Base-by-base conservation (phyloP, 1,284 basidiomycete species). In the Heterobasidion occidentale region DNA sequence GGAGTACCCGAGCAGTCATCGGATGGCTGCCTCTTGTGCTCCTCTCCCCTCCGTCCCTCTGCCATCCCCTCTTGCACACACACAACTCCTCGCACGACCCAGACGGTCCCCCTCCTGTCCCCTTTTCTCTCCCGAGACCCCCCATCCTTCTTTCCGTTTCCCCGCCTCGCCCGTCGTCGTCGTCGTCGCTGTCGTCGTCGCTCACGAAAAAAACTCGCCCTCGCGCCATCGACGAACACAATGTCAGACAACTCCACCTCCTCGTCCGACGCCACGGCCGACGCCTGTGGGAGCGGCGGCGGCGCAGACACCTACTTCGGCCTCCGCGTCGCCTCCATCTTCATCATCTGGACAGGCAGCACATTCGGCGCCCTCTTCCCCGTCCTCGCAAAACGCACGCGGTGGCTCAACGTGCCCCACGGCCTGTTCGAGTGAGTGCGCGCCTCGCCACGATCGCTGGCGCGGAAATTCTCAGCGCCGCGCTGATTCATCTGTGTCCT, bases 241-340 rank as follows among this genome's bases (percentile, higher is more conserved):
- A 42, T 42, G 38, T 42, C 38, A 3, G 38, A 42, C 34, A 36
- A 36, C 36, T n/a, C 50, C 8, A 51, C 50, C n/a, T 17, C 50
- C 36, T 38, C 50, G 14, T 12, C 50, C 35, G 35, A 7, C 20
- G 12, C n/a, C 20, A 14, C 56, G 1, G 35, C 11, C 35, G 38
- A 36, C 20, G 49, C 52, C 54, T 67, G 66, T 27, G 64, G 62
- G 19, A 35, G 56, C 9, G 74, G 76, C 14, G 74, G 71, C 27
- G 73, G 75, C 17, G 62, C 68, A 4, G 58, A 74, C 54, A 65
- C 70, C 11, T 70, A 70, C 61, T 65, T 71, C 2, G 61, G 67
- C 42, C 74, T 95, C 36, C 81, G 93, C 2, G 81, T 98, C 57
- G 95, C 83, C 2, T 84, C 92, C 33, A 79, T 98, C 66, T 98